phyloP scores from a whole-genome alignment of 2,329 filamentous ascomycete genomes.

The Byssoonygena ceratinophila region DNA sequence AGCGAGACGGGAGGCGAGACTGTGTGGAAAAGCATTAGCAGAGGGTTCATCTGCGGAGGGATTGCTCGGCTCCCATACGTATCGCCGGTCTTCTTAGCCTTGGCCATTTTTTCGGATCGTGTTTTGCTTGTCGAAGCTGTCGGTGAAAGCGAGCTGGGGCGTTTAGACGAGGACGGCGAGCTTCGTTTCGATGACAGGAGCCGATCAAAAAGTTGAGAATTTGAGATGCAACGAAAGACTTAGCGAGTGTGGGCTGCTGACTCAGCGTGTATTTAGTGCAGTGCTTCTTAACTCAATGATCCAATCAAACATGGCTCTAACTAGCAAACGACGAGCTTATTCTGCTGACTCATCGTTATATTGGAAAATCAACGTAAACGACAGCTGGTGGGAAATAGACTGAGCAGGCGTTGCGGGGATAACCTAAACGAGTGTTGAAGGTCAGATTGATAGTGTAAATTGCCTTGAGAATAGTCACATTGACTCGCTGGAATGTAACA shows the following conservation, averaged over 20 bases:
- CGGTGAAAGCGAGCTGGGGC: constrained; percentile 9
- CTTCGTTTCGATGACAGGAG: neutral
- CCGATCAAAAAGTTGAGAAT: neutral
- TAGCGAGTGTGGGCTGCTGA: constrained; percentile 13
- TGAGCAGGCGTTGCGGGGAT: too few species aligned
- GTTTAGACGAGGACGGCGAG: neutral
- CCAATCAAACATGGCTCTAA: too few species aligned
- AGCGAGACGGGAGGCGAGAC: constrained; percentile 59
- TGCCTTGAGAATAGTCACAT: too few species aligned
- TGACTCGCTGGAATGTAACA: too few species aligned
- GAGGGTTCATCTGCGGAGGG: neutral
- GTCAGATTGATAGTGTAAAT: too few species aligned
- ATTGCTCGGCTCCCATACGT: constrained; percentile 25
- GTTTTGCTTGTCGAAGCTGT: constrained; percentile 4
- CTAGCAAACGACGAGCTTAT: too few species aligned
- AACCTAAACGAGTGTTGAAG: too few species aligned
- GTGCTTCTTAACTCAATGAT: too few species aligned
- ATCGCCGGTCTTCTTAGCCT: constrained; percentile 71
- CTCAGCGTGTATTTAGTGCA: too few species aligned
- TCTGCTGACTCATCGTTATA: too few species aligned
- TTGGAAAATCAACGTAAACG: too few species aligned
- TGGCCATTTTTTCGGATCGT: constrained; percentile 20
- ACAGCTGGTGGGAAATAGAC: too few species aligned
- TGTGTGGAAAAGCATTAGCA: constrained; percentile 2
- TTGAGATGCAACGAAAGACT: neutral